Evolutionary conservation across 2,329 filamentous ascomycete species (phyloP), one percentile per base, ranked within the genome.

Genomic region (Diaporthe amygdali): DNA sequence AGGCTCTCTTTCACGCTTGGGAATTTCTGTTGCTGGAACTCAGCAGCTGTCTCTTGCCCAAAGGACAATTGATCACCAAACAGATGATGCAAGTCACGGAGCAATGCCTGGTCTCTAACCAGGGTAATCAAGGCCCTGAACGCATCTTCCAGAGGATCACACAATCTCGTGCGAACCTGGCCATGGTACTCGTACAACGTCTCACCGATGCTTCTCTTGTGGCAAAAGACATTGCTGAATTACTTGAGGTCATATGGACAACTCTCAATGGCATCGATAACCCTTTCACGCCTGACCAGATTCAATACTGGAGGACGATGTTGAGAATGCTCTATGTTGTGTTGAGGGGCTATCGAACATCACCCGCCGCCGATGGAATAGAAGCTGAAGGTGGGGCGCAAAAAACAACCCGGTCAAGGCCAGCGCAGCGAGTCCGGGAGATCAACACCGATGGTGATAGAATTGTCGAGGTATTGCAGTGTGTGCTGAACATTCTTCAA

Each of bases 1-100:
- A 94, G 92, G 89, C 91, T 52, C 89, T 99, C 22, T 92, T 98
- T 74, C 91, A 94, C 76, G 93, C 94, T 69, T 98, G 96, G 94
- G 95, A 97, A 79, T 91, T 94, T 71, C 87, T 99, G 10, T 89
- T 96, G 17, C 87, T 96, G 63, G 96, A 98, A 77, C 87, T 99
- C 61, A 94, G 93, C 79, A 90, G 90, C 46, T 89, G 86, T 72
- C 81, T 90, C n/a, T 74, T 81, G 56, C 86, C 86, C 1, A 80
- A 82, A 44, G 84, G 86, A 74, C 82, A 84, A 17, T 83, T 82
- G 30, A 84, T 96, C 5, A 89, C 91, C 69, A 90, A 89, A 76
- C 88, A 93, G 69, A 91, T 97, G 84, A 85, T 94, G 39, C 88
- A 92, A 71, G 92, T 97, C 56, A 91, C 93, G 9, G 88, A 91